A percentile compares a stretch with the other conserved stretches of the same genome.
Evolutionary conservation across 2,329 filamentous ascomycete genomes (phyloP).

Genomic region (Akanthomyces uredinophilus): DNA sequence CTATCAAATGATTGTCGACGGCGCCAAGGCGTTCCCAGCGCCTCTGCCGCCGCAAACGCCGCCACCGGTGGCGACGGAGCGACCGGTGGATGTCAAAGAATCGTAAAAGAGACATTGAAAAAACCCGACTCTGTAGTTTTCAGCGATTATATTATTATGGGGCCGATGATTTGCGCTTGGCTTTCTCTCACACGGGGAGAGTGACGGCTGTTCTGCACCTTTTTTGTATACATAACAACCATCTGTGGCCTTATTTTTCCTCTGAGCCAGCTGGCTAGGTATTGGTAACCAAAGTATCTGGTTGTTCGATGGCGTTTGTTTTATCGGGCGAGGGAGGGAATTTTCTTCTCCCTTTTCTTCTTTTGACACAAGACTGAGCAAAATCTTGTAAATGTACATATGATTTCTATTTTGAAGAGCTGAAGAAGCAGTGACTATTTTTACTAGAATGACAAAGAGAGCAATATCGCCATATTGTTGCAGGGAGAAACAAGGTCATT

Average conservation of each 20-base stretch:
- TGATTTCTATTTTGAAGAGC: too few relatives aligned
- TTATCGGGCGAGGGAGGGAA: not conserved
- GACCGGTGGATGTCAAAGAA: not conserved
- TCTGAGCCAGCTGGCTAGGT: not conserved
- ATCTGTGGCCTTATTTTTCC: not conserved
- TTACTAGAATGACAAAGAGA: not conserved
- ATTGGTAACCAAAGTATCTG: not conserved
- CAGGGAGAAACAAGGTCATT: too few relatives aligned
- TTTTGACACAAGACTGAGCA: too few relatives aligned
- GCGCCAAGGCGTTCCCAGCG: constrained; percentile 41
- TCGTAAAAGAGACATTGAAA: not conserved
- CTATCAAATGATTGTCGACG: constrained; percentile 62
- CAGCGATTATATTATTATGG: too few relatives aligned
- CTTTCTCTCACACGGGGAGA: too few relatives aligned
- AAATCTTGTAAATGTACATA: not conserved
- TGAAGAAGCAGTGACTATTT: too few relatives aligned
- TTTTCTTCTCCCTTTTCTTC: not conserved
- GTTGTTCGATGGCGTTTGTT: not conserved
- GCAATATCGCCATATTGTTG: too few relatives aligned
- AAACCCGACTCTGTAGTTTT: too few relatives aligned
- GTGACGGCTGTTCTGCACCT: too few relatives aligned
- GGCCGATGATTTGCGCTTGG: too few relatives aligned
- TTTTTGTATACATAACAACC: not conserved
- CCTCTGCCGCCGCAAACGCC: constrained; percentile 19
- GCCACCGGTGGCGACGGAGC: constrained; percentile 15